Evolutionary conservation across 2,329 filamentous ascomycete genomes (phyloP), one percentile per base, ranked within the genome.

Genomic region (Aspergillus chevalieri): DNA sequence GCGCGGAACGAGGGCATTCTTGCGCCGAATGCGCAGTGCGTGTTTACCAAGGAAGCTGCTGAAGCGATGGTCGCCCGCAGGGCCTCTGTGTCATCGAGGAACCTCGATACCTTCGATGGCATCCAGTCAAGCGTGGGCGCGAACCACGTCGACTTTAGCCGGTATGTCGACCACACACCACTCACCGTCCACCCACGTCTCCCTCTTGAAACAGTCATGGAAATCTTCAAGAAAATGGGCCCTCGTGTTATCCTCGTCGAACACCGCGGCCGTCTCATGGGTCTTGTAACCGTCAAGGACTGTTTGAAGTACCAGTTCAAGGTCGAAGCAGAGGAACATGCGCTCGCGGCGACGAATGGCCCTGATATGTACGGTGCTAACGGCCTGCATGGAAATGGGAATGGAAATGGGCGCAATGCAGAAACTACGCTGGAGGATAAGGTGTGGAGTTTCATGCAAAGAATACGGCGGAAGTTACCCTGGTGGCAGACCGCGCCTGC

Each of bases 301-400:
- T 97, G 93, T 59, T 74, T 98, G 49, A 95, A 93, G 67, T 97
- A 95, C 64, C 92, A 98, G 69, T 95, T 97, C 80, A 94, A 93
- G 74, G 89, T 87, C 1, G 93, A 98, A 68, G 88, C 88, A 7
- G 83, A 86, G 39, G 90, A 93, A 69, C 84, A 88, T 59, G 66
- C 65, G 0, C 58, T 69, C 6, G 63, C 67, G n/a, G 64, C 66
- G 38, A 65, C 66, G 6, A 61, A 59, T 28, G 53, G 57, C 1
- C 58, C 64, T 2, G 60, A 58, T 15, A 52, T 54, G 3, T 52
- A 59, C 0, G 54, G 64, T 6, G 63, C 60, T 2, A 59, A 56
- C 1, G 57, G 60, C 24, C 43, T 55, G 30, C 42, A 56, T 30
- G 30, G 8, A 14, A 56, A 48, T 34, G 53, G 33, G 6, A 51